Percentiles rank a stretch among this genome's conserved stretches.
Conservation (phyloP, 164 flowering plant species). For the Hamamelis virginiana region DNA sequence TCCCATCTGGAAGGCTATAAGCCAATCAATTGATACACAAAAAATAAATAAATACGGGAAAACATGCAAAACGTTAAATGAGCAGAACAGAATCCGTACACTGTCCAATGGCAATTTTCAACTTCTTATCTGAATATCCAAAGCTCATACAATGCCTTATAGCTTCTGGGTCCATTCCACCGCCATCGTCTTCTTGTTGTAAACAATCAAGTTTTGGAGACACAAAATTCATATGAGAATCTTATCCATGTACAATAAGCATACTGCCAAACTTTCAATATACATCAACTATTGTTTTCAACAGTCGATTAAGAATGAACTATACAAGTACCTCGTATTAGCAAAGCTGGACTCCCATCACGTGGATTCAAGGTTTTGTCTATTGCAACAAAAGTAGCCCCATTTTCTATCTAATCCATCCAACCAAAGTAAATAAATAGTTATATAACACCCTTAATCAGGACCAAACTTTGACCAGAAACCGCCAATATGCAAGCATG, state of each 20-base stretch:
- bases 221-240: constrained; percentile 8
- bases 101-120: constrained; percentile 49
- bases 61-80: constrained; percentile 1
- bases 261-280: not conserved
- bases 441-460: not conserved
- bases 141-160: constrained; percentile 61
- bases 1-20: constrained; percentile 68
- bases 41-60: not conserved
- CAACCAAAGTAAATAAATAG: not conserved
- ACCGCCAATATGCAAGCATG: not conserved
- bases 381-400: constrained; percentile 56
- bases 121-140: constrained; percentile 61
- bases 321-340: constrained; percentile 51
- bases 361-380: constrained; percentile 50
- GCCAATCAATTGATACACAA: constrained; percentile 22
- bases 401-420: constrained; percentile 48
- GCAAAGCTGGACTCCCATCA: constrained; percentile 49
- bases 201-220: constrained; percentile 6
- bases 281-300: constrained; percentile 1
- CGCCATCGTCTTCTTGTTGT: constrained; percentile 54
- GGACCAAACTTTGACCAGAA: not conserved
- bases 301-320: not conserved
- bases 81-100: constrained; percentile 32
- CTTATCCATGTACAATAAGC: not conserved
- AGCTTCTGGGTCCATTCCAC: constrained; percentile 67